Evolutionary conservation across 139 green algal genomes (phyloP), one percentile per base, ranked within the genome.

Genomic region (Parachlorella kessleri): DNA sequence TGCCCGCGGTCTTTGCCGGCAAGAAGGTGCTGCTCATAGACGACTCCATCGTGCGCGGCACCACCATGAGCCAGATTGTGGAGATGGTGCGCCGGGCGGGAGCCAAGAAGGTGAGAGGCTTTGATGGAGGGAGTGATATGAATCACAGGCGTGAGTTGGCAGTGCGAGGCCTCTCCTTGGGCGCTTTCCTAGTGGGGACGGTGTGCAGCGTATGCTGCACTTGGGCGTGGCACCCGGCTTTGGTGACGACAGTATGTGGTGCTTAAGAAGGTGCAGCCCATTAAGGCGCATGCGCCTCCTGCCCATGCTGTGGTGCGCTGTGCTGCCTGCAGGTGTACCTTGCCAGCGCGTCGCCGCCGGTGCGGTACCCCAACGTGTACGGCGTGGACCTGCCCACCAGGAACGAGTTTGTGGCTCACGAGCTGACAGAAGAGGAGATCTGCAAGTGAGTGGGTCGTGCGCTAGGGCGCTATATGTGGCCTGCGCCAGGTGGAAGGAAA

Each of bases 1-100:
- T 99, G 96, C 90, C 92, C 70, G 91, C 90, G 1, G 94, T 98
- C 35, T 98, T 98, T 81, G 77, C 89, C 68, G 93, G 91, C 70
- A 96, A 98, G 85, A 93, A 82, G 4, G 94, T 99, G 80, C 90
- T 99, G 84, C 94, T 99, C 65, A 93, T 99, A 40, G 97, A 99
- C 82, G 97, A 99, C 87, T 97, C 91, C 55, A 99, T 99, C 82
- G 97, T 99, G 74, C 89, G 97, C 10, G 97, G 96, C 28, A 99
- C 96, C 6, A 99, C 96, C 36, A 98, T 98, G 93, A 88, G 40
- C 55, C 95, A 98, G 88, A 99, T 99, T 77, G 96, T 99, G 76
- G 90, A 96, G 75, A 98, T 99, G 93, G 88, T 98, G 6, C 91
- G 96, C 38, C 78, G 78, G 36, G 96, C 96, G 33, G 96, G 96